Base-by-base conservation (phyloP, 257 asterid genomes). In the Nicotiana noctiflora region DNA sequence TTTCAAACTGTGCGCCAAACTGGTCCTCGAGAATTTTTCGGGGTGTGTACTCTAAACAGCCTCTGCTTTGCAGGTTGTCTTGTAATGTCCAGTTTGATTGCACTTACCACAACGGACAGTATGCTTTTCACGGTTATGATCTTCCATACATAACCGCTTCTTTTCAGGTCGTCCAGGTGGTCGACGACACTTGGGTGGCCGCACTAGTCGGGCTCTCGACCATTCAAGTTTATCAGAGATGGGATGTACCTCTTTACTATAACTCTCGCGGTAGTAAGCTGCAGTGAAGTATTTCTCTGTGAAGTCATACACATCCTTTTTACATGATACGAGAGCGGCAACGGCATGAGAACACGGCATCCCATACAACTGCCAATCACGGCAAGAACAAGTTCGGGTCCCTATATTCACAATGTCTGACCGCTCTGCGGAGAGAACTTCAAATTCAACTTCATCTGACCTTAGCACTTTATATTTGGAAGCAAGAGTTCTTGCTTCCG, bases 111-210 rank as follows among this genome's bases (percentile, higher is more conserved):
- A 91, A 21, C 84, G 94, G 64, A 91, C 97, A 14, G 84, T 90
- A 82, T 90, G 96, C 89, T 93, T 93, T 83, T 93, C 97, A 3
- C 92, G 89, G 44, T 86, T 87, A 75, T 88, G 75, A 77, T 92
- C 95, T 77, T 92, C 96, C 1, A 90, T 81, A 2, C 97, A 91
- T 84, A 90, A 81, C 21, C 96, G 85, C 82, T 91, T 92, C 57
- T 89, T 92, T 85, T 91, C 96, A 0, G 96, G 97, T 6, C 94
- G 91, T 66, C 97, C 97, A 1, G 94, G 96, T 1, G 93, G 91
- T 4, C 97, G 88, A 5, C 91, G 88, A 76, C 89, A 84, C 88
- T 89, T 93, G 5, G 96, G 97, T 44, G 96, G 97, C 81, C 91
- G 84, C 34, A 93, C 92, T 8, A 81, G n/a, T 66, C 75, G 67